Conservation (phyloP, 2,329 filamentous ascomycete genomes). For the Colletotrichum sublineola region DNA sequence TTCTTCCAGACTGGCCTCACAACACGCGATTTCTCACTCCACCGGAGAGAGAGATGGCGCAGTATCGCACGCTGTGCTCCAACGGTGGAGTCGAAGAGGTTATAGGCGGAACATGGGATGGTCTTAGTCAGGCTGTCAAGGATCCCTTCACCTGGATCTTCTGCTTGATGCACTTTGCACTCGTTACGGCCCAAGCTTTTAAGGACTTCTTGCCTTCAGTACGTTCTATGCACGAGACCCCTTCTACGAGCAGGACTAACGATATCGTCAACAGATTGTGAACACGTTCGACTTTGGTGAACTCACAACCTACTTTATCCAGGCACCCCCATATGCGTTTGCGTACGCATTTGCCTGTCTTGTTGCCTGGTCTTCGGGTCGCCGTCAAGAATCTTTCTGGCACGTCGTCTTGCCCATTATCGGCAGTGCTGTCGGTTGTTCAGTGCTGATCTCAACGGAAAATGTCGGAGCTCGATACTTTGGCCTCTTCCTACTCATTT, state of each 20-base stretch:
- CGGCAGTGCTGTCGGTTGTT: slow-evolving; percentile 55
- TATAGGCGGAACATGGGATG: slow-evolving; percentile 53
- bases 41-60: slow-evolving; percentile 57
- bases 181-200: slow-evolving; percentile 57
- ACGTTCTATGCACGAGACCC: slow-evolving; percentile 3
- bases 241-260: background rate
- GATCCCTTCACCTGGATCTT: slow-evolving; percentile 58
- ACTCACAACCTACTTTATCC: slow-evolving; percentile 53
- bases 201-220: slow-evolving; percentile 58
- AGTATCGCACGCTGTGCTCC: slow-evolving; percentile 52
- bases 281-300: slow-evolving; percentile 48
- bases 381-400: slow-evolving; percentile 53
- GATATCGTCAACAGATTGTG: slow-evolving; percentile 43
- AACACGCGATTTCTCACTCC: slow-evolving; percentile 55
- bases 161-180: slow-evolving; percentile 57
- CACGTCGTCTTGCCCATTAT: slow-evolving; percentile 52
- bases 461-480: slow-evolving; percentile 58
- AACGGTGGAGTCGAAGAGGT: slow-evolving; percentile 53
- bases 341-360: slow-evolving; percentile 53
- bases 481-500: slow-evolving; percentile 56
- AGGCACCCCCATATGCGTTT: slow-evolving; percentile 57
- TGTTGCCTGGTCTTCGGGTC: slow-evolving; percentile 53
- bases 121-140: slow-evolving; percentile 49
- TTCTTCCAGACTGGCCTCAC: slow-evolving; percentile 56
- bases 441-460: slow-evolving; percentile 55